Percentiles rank a stretch among this genome's conserved stretches.
These are phyloP conservation scores for Eucalyptus shirleyi DNA, from an alignment of 345 rosid species.

Conservation along the genomic window DNA sequence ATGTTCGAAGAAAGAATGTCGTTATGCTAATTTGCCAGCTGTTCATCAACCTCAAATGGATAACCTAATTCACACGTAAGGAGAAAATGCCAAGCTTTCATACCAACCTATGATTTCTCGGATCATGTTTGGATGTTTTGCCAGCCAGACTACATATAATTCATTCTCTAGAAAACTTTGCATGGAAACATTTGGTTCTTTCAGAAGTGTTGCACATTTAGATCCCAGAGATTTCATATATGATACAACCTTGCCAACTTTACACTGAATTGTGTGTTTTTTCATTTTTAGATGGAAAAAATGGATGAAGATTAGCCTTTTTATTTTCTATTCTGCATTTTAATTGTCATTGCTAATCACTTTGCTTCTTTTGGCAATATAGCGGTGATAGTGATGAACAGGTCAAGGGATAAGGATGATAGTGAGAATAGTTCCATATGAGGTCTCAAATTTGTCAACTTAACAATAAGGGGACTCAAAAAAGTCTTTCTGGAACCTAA, in stretches of 20 bases:
- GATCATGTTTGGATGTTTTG: not conserved
- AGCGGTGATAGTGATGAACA: not conserved
- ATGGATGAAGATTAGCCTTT: not conserved
- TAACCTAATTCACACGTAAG: not conserved
- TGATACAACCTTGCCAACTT: not conserved
- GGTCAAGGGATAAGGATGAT: not conserved
- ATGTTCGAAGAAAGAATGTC: not conserved
- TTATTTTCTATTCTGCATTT: not conserved
- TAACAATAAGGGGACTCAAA: not conserved
- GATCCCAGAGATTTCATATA: not conserved
- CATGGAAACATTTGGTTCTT: not conserved
- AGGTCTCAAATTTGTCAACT: not conserved
- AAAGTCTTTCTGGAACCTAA: not conserved
- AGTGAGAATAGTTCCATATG: not conserved
- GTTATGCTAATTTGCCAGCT: not conserved
- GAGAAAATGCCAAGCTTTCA: not conserved
- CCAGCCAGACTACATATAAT: not conserved
- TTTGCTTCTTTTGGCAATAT: not conserved
- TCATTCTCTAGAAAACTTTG: not conserved
- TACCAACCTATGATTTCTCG: not conserved
- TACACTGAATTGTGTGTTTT: not conserved
- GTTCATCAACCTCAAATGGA: not conserved
- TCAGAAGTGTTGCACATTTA: not conserved
- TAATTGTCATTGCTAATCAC: not conserved
- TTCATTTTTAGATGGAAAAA: not conserved